Evolutionary conservation across 1,284 basidiomycete genomes (phyloP), one percentile per base, ranked within the genome.

Genomic region (Amylostereum areolatum): DNA sequence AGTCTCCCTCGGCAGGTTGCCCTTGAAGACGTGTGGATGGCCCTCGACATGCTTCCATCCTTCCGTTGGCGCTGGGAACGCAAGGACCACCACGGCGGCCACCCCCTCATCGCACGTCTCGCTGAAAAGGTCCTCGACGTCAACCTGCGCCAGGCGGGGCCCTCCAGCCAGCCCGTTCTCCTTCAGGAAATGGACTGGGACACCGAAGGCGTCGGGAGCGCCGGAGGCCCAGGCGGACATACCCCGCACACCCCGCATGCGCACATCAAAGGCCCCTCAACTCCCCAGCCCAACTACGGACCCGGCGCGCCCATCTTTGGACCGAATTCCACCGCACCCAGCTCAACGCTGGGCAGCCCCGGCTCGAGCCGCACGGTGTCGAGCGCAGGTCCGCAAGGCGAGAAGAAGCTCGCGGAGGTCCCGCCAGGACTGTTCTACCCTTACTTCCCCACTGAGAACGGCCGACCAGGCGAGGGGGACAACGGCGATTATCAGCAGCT

Each of bases 21-120:
- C 39, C 70, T 87, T 34, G 83, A 89, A 62, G 88, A 91, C 58
- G 77, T 91, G 24, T 86, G 83, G 80, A 79, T 87, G 65, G 89
- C 88, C 35, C 77, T 91, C 27, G 83, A 89, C 62, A 87, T 90
- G 80, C 78, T 91, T 6, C 88, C 88, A 3, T 81, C 83, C 36
- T 85, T 89, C 75, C 81, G 88, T 47, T 91, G 89, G 89, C 80
- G 86, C 53, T 91, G 89, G 88, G 85, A 89, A 59, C 78, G 87
- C 43, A 89, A 83, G 62, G 88, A 90, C 59, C 66, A 79, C 51
- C 81, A 80, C 46, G 85, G 83, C 40, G 82, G 80, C 2, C 87
- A 89, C 58, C 88, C 88, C n/a, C 75, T 89, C 47, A 88, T 90
- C 50, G 80, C 84, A 12, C 83, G 79, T 56, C 77, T 90, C 41